Base-by-base conservation (phyloP, 1,139 yeast genomes). In the Geotrichum reessii region DNA sequence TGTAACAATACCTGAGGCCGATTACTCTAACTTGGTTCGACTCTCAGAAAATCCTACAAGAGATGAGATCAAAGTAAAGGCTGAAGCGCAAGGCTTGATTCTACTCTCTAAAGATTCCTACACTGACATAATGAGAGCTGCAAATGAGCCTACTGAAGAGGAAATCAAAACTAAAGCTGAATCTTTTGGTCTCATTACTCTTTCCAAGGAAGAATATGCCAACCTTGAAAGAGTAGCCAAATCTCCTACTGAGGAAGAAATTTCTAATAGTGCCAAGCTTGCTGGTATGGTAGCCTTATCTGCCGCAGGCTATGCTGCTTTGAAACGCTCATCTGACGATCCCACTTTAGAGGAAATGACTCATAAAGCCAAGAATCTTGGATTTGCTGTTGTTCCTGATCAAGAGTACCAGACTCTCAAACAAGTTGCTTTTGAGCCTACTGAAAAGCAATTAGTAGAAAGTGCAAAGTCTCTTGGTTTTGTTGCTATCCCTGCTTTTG, bases 241-340 rank as follows among this genome's bases (percentile, higher is more conserved):
- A 6, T 37, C 56, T 5, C 61, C 61, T 19, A 55, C 61, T n/a
- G 27, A 44, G n/a, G 61, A 58, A 21, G 58, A 58, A 25, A 49
- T 82, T 25, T 60, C 64, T 22, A 65, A 68, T 4, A 70, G 71
- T 51, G 82, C 82, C 2, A 57, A 63, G n/a, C 65, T 53, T 28
- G 37, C 60, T 25, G 68, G 68, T 11, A 59, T 65, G 48, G 64
- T 66, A n/a, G 63, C 72, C 3, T 51, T 76, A 14, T 61, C 69
- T 3, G 58, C 66, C 11, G 62, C 67, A 0, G 71, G 72, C 14
- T 47, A 33, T 28, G 52, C 50, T 22, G 53, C 55, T 2, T 44
- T 58, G 14, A 37, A 50, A 14, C 51, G 53, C 14, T 52, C 56
- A 27, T 56, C 57, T 59, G 50, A 65, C 22, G 56, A 61, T 46